Evolutionary conservation across 768 basidiomycete genomes (phyloP).

Genomic region (Boletus subparvulus): DNA sequence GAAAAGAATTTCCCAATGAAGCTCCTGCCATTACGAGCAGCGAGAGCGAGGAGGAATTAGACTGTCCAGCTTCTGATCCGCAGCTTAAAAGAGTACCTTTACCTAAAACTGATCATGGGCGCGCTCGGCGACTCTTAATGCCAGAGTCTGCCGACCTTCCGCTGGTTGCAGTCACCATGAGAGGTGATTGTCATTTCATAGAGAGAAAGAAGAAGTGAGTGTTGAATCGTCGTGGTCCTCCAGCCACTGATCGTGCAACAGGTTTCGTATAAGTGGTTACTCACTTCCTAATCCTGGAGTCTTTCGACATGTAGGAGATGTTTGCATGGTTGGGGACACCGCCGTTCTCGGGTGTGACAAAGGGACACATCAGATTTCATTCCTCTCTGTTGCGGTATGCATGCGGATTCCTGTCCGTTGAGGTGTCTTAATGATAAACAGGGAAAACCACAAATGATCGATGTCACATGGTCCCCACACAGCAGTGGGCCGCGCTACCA

Average conservation of each 20-base stretch:
- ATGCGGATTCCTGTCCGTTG: constrained; percentile 27
- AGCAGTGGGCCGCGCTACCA: constrained; percentile 26
- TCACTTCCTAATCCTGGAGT: constrained; percentile 40
- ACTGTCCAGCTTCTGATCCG: constrained; percentile 16
- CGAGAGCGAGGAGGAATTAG: constrained; percentile 15
- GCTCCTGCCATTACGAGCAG: constrained; percentile 13
- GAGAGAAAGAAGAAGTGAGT: constrained; percentile 33
- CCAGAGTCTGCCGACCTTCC: constrained; percentile 33
- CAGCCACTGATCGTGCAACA: constrained; percentile 21
- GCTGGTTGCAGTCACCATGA: constrained; percentile 46
- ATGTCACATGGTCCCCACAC: constrained; percentile 36
- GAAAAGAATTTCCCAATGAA: constrained; percentile 6
- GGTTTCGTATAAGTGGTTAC: constrained; percentile 36
- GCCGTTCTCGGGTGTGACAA: constrained; percentile 44
- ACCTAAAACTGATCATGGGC: constrained; percentile 34
- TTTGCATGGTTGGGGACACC: constrained; percentile 41
- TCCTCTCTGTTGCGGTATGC: constrained; percentile 37
- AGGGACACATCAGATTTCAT: constrained; percentile 43
- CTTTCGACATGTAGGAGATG: constrained; percentile 47
- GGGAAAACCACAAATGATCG: constrained; percentile 31
- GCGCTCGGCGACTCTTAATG: constrained; percentile 32
- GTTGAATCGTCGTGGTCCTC: background rate
- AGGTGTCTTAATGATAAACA: constrained; percentile 27
- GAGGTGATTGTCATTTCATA: constrained; percentile 46
- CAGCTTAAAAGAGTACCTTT: constrained; percentile 30